Evolutionary conservation across 2,329 filamentous ascomycete genomes (phyloP), one percentile per base, ranked within the genome.

Genomic region (Pseudopithomyces chartarum): DNA sequence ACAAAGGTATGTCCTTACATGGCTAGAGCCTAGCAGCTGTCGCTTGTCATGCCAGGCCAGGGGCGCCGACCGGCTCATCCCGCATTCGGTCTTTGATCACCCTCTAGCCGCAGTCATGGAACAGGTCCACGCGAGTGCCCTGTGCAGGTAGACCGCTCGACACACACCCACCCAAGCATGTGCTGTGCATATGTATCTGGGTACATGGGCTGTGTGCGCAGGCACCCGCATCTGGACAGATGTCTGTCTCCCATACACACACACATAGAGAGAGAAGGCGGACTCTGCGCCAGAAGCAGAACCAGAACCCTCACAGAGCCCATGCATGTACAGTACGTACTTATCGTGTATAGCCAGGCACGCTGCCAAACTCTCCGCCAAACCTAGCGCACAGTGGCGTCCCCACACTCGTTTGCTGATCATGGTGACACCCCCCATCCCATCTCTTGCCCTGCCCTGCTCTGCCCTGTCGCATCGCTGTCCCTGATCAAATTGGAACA

Each of bases 361-460:
- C n/a, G 13, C 19, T 20, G 39, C 17, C 39, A 42, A 19, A 17
- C n/a, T 44, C 11, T 15, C 20, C 12, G 42, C 8, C 43, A 13
- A 17, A 12, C 19, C 23, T n/a, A 32, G 23, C 10, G 19, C 40
- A 22, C 6, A 6, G 19, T 26, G 40, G 19, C 20, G 20, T 23
- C 40, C 15, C 20, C 19, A 20, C 19, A 12, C 36, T 33, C 3
- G 49, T 42, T 52, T 33, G 49, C 43, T 32, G 29, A 45, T 46
- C 34, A 58, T 59, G 58, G 45, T 57, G 48, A 62, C 57, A 19
- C 7, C 20, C 29, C 19, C 17, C 38, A 11, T 33, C 55, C 13
- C 20, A 19, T 45, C 52, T 49, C 32, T 11, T n/a, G 15, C 17
- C 2, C 17, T 48, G 22, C 40, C 32, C 20, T 34, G 34, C 19